Evolutionary conservation across 768 basidiomycete genomes (phyloP).

Genomic region (Russula dissimulans): DNA sequence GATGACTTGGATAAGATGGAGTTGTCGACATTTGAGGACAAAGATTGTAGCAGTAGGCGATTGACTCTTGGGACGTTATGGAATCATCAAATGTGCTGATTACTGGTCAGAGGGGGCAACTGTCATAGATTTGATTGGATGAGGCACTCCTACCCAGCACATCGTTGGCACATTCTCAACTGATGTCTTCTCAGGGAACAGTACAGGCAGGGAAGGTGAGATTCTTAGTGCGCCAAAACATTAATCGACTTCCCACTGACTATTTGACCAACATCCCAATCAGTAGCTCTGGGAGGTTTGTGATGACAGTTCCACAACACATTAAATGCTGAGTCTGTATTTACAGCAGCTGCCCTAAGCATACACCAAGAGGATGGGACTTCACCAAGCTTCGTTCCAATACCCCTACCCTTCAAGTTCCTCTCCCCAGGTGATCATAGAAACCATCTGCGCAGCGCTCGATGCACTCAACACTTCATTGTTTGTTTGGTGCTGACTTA

Average conservation of each 20-base stretch:
- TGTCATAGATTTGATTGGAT: neutral
- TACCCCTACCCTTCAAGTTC: neutral
- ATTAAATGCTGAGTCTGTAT: neutral
- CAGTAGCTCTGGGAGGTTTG: neutral
- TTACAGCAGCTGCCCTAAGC: neutral
- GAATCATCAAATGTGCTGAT: neutral
- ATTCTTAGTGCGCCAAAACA: neutral
- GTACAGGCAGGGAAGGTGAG: neutral
- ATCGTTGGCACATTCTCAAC: neutral
- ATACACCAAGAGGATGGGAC: neutral
- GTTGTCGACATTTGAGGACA: neutral
- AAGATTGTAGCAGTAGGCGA: neutral
- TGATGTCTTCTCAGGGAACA: neutral
- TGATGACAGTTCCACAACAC: too few relatives aligned
- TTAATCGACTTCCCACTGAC: neutral
- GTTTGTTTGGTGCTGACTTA: neutral
- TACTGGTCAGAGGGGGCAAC: neutral
- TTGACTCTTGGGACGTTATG: neutral
- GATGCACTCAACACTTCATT: neutral
- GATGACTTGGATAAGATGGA: neutral
- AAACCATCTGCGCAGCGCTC: too few relatives aligned
- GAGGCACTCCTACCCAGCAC: neutral
- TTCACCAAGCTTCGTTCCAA: neutral
- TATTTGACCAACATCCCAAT: neutral
- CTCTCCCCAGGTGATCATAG: neutral